Conservation (phyloP, 371 early-diverging fungal genomes). For the Apophysomyces variabilis region DNA sequence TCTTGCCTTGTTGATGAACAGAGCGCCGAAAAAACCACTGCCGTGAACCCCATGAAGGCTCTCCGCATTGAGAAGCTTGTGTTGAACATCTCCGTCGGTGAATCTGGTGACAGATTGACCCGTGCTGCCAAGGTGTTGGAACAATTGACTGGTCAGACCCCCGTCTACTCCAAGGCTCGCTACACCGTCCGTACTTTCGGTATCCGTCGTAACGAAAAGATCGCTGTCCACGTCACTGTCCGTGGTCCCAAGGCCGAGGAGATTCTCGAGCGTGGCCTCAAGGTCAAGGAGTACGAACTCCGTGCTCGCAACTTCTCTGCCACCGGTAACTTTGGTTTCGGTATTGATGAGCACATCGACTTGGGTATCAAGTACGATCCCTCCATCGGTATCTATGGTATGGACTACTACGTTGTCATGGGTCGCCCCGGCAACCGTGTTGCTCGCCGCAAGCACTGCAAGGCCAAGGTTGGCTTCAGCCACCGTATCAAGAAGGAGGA, state of each 20-base stretch:
- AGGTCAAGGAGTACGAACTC: constrained; percentile 99
- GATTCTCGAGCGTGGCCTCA: constrained; percentile 98
- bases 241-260: constrained; percentile 89
- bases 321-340: constrained; percentile 99
- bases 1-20: constrained; percentile 17
- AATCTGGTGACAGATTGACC: constrained; percentile 99
- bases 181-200: constrained; percentile 99
- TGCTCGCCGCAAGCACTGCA: constrained; percentile 93
- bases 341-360: constrained; percentile 99
- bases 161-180: constrained; percentile 99
- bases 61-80: constrained; percentile 99
- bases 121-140: constrained; percentile 99
- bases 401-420: constrained; percentile 99
- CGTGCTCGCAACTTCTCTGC: constrained; percentile 94
- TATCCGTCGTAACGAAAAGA: constrained; percentile 99
- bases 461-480: constrained; percentile 85
- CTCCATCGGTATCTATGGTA: constrained; percentile 97
- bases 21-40: constrained; percentile 69
- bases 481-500: constrained; percentile 94
- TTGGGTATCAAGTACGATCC: constrained; percentile 99
- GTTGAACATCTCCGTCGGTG: constrained; percentile 99
- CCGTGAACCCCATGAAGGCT: constrained; percentile 95
- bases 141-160: constrained; percentile 99
- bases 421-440: constrained; percentile 98
- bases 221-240: constrained; percentile 98